Conservation (phyloP, 257 asterid species). For the Solanum peruvianum region DNA sequence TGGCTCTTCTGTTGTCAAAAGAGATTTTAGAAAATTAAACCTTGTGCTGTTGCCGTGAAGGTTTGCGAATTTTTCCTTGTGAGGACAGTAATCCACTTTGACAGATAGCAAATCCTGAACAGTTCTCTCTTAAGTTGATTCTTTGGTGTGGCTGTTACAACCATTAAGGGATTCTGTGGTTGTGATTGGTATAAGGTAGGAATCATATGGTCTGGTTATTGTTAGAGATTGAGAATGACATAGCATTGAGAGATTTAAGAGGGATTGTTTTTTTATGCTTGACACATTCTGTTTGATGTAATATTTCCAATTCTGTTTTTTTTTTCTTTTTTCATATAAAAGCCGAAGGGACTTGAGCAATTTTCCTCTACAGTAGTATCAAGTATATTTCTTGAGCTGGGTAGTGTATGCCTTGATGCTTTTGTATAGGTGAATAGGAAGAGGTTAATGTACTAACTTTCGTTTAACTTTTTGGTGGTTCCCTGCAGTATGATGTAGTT, state of each 20-base stretch:
- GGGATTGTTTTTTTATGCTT: background rate
- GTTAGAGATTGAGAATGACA: background rate
- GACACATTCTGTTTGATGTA: background rate
- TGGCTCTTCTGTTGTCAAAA: background rate
- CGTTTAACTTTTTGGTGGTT: background rate
- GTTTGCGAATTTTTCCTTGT: background rate
- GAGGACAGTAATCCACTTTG: background rate
- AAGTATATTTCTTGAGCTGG: background rate
- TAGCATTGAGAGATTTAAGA: background rate
- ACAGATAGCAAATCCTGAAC: background rate
- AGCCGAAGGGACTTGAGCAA: background rate
- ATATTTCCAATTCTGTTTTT: background rate
- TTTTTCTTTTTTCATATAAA: background rate
- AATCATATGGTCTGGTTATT: background rate
- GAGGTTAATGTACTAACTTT: background rate
- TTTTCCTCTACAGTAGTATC: background rate
- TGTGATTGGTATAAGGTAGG: background rate
- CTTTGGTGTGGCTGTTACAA: background rate
- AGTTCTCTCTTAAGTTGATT: background rate
- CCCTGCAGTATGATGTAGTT: conserved; percentile 71
- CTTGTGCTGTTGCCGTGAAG: background rate
- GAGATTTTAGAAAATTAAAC: background rate
- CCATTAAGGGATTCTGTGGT: background rate
- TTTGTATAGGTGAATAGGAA: background rate
- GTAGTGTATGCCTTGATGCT: background rate